Percentiles rank a stretch among this genome's conserved stretches.
phyloP scores from a whole-genome alignment of 768 basidiomycete species.

The Lenzites betulinus region DNA sequence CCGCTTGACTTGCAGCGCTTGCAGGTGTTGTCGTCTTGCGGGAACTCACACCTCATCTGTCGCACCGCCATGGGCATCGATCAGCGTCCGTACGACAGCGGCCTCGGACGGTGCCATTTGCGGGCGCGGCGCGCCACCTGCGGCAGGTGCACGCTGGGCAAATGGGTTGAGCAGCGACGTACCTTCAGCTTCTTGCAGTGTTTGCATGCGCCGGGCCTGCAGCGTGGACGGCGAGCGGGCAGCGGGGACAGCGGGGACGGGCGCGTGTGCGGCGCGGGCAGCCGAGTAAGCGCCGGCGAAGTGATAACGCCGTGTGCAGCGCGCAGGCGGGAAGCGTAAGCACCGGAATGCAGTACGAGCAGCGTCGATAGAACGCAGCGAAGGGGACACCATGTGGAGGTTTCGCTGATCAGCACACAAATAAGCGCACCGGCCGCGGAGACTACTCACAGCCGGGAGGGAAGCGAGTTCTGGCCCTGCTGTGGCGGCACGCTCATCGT shows the following conservation, averaged over 20 bases:
- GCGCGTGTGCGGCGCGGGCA: slow-evolving; percentile 4
- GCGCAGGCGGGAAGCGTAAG: slow-evolving; percentile 1
- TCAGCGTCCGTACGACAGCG: slow-evolving; percentile 17
- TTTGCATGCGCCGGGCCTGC: slow-evolving; percentile 78
- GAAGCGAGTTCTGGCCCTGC: slow-evolving; percentile 20
- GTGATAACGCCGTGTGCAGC: slow-evolving; percentile 12
- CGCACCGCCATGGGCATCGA: slow-evolving; percentile 17
- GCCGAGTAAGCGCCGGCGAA: slow-evolving; percentile 4
- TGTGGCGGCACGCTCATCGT: slow-evolving; percentile 22
- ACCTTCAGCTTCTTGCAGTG: slow-evolving; percentile 91
- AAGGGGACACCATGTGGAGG: background rate
- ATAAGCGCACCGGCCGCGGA: background rate
- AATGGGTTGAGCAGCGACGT: slow-evolving; percentile 31
- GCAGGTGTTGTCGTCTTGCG: slow-evolving; percentile 71
- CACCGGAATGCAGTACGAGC: slow-evolving; percentile 13
- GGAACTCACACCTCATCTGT: slow-evolving; percentile 89
- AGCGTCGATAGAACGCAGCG: background rate
- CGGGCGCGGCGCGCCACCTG: background rate
- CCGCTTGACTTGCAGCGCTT: slow-evolving; percentile 72
- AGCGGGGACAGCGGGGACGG: background rate
- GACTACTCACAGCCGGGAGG: slow-evolving; percentile 23
- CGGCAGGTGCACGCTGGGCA: slow-evolving; percentile 12
- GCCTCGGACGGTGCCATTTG: slow-evolving; percentile 7
- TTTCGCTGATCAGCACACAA: slow-evolving; percentile 4
- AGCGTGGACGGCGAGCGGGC: background rate